Base-by-base conservation (phyloP, 345 rosid genomes). In the Syzygium aqueum region DNA sequence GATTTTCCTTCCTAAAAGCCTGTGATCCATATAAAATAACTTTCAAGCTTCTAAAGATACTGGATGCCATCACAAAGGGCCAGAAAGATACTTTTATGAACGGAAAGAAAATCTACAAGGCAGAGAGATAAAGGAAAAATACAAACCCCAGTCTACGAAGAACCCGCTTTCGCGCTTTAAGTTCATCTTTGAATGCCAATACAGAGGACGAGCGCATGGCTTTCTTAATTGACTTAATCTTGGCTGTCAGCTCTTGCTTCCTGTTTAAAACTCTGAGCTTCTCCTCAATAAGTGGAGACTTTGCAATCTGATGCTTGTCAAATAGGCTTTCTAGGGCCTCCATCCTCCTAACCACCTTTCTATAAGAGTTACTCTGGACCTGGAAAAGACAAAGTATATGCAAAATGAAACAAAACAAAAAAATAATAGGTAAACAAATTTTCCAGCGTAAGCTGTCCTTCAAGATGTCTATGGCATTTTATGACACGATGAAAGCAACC, bases 101-200 rank as follows among this genome's bases (percentile, higher is more conserved):
- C 17, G 57, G 15, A 59, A 54, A 54, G 49, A 65, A n/a, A 57
- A 33, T 65, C 27, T 14, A 50, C 50, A 14, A 53, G 43, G 61
- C 67, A 78, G 84, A 85, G 84, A 85, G 49, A 51, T 7, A 28
- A 61, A 84, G 22, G 49, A 61, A 50, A 52, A 61, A 49, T 84
- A 33, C 57, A 89, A 94, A 97, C 99, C 99, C 98, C 52, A 97
- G 96, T 89, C 98, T 95, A 85, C 99, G 95, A 21, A 97, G 96
- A 91, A 95, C 99, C 86, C 99, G 93, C 88, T 95, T 97, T 91
- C 99, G 94, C 61, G 99, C 98, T 92, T 95, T 97, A 37, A 97
- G 99, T 89, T 97, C 99, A 89, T 96, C 99, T 91, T 97, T 97
- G 89, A 97, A 97, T 37, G 98, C 99, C 93, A 97, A 92, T 30